phyloP scores from a whole-genome alignment of 202 grass and related monocot species.

The Zizania palustris region DNA sequence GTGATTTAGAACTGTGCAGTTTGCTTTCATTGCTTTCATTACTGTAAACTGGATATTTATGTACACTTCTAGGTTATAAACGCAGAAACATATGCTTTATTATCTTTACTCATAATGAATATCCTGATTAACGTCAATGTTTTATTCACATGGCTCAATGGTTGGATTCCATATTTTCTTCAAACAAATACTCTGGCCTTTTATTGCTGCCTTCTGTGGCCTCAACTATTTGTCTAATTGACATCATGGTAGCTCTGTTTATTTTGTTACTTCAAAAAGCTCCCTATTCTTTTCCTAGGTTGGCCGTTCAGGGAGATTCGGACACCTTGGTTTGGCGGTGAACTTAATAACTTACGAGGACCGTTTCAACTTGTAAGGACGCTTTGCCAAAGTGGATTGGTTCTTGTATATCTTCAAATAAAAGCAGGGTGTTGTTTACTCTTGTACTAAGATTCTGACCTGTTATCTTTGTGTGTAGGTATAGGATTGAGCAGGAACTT shows the following conservation, averaged over 20 bases:
- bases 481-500: conserved; percentile 97
- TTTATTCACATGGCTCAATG: not conserved
- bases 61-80: not conserved
- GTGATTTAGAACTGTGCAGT: not conserved
- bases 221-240: not conserved
- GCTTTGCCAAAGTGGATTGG: conserved; percentile 12
- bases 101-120: no score
- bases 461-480: conserved; percentile 52
- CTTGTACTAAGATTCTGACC: conserved; percentile 39
- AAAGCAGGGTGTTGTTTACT: not conserved
- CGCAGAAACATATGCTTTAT: not conserved
- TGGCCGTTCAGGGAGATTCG: conserved; percentile 89
- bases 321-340: conserved; percentile 92
- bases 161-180: not conserved
- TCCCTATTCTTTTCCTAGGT: conserved; percentile 47
- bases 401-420: no score
- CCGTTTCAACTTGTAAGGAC: conserved; percentile 90
- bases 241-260: not conserved
- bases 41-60: not conserved
- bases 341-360: conserved; percentile 95
- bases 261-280: conserved; percentile 34
- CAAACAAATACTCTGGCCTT: not conserved
- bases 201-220: not conserved
- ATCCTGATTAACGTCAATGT: not conserved
- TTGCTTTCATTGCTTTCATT: conserved; percentile 2